phyloP scores from a whole-genome alignment of 768 basidiomycete genomes.

The Termitomyces sp. region DNA sequence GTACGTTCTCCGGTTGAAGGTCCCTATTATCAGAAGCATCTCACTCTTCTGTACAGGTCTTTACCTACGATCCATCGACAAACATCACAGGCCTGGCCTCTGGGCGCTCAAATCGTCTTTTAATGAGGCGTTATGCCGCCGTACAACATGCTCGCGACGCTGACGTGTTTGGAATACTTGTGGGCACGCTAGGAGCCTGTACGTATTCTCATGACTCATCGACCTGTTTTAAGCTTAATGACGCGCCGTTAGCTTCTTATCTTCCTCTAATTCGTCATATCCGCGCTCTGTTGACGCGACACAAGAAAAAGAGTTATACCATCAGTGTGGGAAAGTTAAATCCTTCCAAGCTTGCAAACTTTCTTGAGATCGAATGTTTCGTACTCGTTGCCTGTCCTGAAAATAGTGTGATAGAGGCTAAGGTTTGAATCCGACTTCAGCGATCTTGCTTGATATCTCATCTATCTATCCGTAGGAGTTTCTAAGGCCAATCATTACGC shows the following conservation, averaged over 20 bases:
- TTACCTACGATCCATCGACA: conserved; percentile 65
- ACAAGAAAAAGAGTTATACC: conserved; percentile 89
- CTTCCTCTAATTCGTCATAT: conserved; percentile 80
- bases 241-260: conserved; percentile 57
- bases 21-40: not conserved
- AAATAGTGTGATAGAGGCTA: conserved; percentile 76
- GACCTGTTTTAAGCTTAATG: not conserved
- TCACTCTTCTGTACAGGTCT: conserved; percentile 44
- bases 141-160: conserved; percentile 88
- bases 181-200: conserved; percentile 92
- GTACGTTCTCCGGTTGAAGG: conserved; percentile 28
- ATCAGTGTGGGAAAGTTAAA: conserved; percentile 94
- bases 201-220: not conserved
- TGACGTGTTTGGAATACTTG: conserved; percentile 92
- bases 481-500: conserved; percentile 86
- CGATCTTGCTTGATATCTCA: not conserved
- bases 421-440: conserved; percentile 29
- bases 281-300: conserved; percentile 57
- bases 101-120: conserved; percentile 64
- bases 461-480: conserved; percentile 58
- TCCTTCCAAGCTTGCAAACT: conserved; percentile 93
- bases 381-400: conserved; percentile 94
- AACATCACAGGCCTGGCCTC: conserved; percentile 52
- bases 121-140: conserved; percentile 85
- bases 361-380: conserved; percentile 94